Evolutionary conservation across 2,329 filamentous ascomycete genomes (phyloP).

Genomic region (Westerdykella ornata): DNA sequence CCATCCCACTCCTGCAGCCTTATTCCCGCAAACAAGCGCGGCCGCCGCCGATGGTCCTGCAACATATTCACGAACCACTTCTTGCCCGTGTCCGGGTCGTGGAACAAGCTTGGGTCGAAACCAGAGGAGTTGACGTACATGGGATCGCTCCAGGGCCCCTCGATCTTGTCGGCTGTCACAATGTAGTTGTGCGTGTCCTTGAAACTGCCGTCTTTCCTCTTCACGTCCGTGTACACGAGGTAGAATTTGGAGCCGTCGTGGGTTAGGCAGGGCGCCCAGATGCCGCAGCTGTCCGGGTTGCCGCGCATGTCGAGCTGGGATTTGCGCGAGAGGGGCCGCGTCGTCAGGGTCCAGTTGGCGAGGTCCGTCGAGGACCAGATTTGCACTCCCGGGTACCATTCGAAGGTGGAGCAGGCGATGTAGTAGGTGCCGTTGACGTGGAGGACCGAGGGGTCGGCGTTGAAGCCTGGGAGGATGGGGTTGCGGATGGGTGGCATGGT

Average conservation of each 20-base stretch:
- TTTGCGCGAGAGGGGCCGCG: conserved; percentile 47
- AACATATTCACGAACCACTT: conserved; percentile 37
- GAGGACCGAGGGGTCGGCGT: conserved; percentile 55
- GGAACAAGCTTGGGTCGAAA: conserved; percentile 49
- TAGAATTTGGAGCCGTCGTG: conserved; percentile 56
- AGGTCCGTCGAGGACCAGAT: conserved; percentile 54
- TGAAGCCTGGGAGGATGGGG: conserved; percentile 55
- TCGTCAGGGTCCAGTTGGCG: conserved; percentile 49
- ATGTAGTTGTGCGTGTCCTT: conserved; percentile 61
- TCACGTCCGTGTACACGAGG: conserved; percentile 61
- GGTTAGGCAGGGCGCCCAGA: conserved; percentile 60
- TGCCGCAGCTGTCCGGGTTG: conserved; percentile 47
- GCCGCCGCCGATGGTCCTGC: conserved; percentile 30
- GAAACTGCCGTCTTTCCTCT: conserved; percentile 60
- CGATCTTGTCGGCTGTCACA: conserved; percentile 45
- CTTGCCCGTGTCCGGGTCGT: conserved; percentile 29
- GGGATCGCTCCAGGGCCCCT: conserved; percentile 58
- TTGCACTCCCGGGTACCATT: conserved; percentile 56
- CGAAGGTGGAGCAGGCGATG: conserved; percentile 56
- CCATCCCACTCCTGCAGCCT: conserved; percentile 54
- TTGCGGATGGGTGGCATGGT: conserved; percentile 38
- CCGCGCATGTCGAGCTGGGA: conserved; percentile 50
- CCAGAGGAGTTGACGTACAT: conserved; percentile 55
- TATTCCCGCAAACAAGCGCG: conserved; percentile 49
- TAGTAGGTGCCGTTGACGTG: conserved; percentile 50